Base-by-base conservation (phyloP, 768 basidiomycete species). In the Serendipita vermifera region DNA sequence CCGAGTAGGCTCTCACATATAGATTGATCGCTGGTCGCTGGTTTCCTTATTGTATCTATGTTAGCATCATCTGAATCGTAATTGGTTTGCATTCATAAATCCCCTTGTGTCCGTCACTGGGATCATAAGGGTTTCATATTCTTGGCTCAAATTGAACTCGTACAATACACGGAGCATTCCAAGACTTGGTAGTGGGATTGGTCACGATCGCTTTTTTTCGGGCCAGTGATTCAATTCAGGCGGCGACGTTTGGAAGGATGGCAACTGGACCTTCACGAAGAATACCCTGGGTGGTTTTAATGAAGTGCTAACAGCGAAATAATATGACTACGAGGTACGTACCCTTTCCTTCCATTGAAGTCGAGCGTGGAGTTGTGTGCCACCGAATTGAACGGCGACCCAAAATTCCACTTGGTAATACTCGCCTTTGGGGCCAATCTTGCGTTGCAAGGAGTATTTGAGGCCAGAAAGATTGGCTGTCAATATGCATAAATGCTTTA, bases 261-360 rank as follows among this genome's bases (percentile, higher is more conserved):
- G 20, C 15, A 26, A 51, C n/a, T 15, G 46, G 46, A 4, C 46
- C 46, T 31, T 51, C 46, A 9, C 46, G 20, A 11, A 29, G n/a
- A 15, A 20, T 51, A n/a, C 46, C 20, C 46, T 51, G 32, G 20
- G 32, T 9, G 9, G 6, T 6, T 2, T 41, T 7, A 26, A 20
- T 41, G 17, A 41, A 26, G 17, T 26, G n/a, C 24, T 22, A 43
- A 5, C 3, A 29, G 11, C 46, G 15, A 51, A 51, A 51, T 9
- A 51, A 29, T 15, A 20, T 22, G 1, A 2, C 29, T 9, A 2
- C 9, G 3, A n/a, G 32, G 46, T 11, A 51, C 46, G n/a, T 7
- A 51, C 46, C 46, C 46, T 29, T 51, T 51, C 46, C 29, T 15
- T 51, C 46, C 46, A 51, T n/a, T 51, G 46, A 31, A 51, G 27